These are phyloP conservation scores for Balansia obtecta DNA, from an alignment of 2,329 filamentous ascomycete species.

Conservation along the genomic window DNA sequence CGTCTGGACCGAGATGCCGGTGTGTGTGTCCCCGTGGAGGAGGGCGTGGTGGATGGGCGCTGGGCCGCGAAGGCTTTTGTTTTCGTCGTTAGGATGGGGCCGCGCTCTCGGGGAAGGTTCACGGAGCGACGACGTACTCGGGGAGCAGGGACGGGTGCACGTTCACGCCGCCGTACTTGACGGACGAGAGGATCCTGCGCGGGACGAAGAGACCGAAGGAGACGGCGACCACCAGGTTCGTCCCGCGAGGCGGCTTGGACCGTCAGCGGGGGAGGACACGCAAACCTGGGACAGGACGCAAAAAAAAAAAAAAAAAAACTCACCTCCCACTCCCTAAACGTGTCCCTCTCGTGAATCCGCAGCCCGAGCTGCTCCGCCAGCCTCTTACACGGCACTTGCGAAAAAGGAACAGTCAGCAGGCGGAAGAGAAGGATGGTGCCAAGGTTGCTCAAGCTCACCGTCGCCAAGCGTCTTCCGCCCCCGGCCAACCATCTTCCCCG, in stretches of 20 bases:
- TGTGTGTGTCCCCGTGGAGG: conserved; percentile 43
- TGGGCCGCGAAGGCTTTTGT: conserved; percentile 63
- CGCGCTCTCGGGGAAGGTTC: too few species aligned
- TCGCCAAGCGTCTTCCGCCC: conserved; percentile 62
- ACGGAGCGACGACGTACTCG: conserved; percentile 48
- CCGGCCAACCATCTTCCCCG: conserved; percentile 66
- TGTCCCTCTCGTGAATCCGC: conserved; percentile 61
- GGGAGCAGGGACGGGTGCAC: conserved; percentile 87
- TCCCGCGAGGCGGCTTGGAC: conserved; percentile 41
- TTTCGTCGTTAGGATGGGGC: too few species aligned
- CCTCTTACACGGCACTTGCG: conserved; percentile 57
- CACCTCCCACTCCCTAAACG: conserved; percentile 72
- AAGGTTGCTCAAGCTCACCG: conserved; percentile 30
- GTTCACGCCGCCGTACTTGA: conserved; percentile 80
- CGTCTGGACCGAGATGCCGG: conserved; percentile 79
- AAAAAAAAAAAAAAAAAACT: too few species aligned
- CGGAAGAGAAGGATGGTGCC: not conserved
- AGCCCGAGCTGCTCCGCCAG: conserved; percentile 53
- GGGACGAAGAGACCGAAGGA: conserved; percentile 92
- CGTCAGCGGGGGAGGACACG: too few species aligned
- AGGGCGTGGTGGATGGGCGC: conserved; percentile 82
- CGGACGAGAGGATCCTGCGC: conserved; percentile 52
- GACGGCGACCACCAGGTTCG: conserved; percentile 79
- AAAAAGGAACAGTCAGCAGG: not conserved
- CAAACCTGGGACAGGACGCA: too few species aligned